Percentiles rank a stretch among this genome's conserved stretches.
These are phyloP conservation scores for Saksenaea oblongispora DNA, from an alignment of 371 early-diverging fungal genomes.

Conservation along the genomic window DNA sequence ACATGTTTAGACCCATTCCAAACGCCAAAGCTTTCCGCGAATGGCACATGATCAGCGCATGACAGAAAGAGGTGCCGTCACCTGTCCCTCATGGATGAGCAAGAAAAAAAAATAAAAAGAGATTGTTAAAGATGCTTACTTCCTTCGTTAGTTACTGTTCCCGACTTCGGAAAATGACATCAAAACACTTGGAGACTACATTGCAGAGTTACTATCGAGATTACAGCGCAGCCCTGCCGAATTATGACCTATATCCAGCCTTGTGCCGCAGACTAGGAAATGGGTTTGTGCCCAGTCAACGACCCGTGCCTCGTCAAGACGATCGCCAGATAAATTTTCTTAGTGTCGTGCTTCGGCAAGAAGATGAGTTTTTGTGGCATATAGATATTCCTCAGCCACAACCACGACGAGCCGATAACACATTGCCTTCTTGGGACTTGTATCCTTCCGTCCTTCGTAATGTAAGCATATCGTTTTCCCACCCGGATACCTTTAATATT, in stretches of 20 bases:
- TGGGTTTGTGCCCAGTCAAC: conserved; percentile 30
- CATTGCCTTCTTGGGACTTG: conserved; percentile 39
- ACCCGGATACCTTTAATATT: not conserved
- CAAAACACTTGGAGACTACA: conserved; percentile 34
- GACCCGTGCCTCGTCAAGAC: conserved; percentile 5
- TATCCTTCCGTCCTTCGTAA: conserved; percentile 43
- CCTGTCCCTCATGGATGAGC: not conserved
- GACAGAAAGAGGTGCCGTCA: not conserved
- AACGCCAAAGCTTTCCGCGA: not conserved
- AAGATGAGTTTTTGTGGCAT: not conserved
- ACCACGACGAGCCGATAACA: conserved; percentile 8
- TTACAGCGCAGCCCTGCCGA: conserved; percentile 32
- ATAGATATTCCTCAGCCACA: not conserved
- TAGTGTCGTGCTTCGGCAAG: not conserved
- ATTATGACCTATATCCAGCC: conserved; percentile 45
- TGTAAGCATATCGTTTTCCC: too few species aligned
- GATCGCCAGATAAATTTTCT: conserved; percentile 30
- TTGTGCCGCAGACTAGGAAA: conserved; percentile 39
- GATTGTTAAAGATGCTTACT: not conserved
- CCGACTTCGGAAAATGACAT: not conserved
- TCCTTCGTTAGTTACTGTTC: not conserved
- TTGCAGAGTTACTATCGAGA: conserved; percentile 39
- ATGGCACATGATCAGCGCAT: not conserved
- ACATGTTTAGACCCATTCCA: too few species aligned
- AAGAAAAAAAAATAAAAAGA: not conserved